A percentile compares a stretch with the other conserved stretches of the same genome.
Evolutionary conservation across 306 rosid genomes (phyloP).

Genomic region (Quillaja saponaria): DNA sequence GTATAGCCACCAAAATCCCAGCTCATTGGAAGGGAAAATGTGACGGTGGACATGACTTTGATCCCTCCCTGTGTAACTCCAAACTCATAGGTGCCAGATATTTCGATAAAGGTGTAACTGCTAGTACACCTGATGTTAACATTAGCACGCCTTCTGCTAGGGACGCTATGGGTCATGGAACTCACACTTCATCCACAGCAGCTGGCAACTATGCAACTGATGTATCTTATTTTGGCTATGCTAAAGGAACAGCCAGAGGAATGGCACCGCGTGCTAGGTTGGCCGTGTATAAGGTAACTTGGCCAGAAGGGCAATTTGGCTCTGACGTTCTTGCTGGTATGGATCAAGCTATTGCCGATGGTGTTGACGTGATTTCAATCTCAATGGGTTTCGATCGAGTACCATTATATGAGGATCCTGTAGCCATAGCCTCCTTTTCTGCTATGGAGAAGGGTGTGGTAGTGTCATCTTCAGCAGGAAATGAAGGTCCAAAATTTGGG

Average conservation of each 20-base stretch:
- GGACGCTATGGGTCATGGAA: slow-evolving; percentile 35
- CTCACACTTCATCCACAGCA: slow-evolving; percentile 31
- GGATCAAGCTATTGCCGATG: slow-evolving; percentile 38
- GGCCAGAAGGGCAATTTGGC: slow-evolving; percentile 22
- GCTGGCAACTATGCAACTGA: slow-evolving; percentile 28
- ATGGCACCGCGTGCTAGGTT: slow-evolving; percentile 27
- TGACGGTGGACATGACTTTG: background rate
- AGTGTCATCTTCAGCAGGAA: slow-evolving; percentile 33
- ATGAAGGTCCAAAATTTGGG: background rate
- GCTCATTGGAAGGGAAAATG: background rate
- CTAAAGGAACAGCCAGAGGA: slow-evolving; percentile 29
- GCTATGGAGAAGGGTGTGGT: slow-evolving; percentile 27
- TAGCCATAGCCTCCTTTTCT: slow-evolving; percentile 30
- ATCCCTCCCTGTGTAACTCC: background rate
- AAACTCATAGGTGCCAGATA: slow-evolving; percentile 24
- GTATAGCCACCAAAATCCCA: background rate
- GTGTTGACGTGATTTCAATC: slow-evolving; percentile 34
- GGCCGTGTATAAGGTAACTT: slow-evolving; percentile 29
- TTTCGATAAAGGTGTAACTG: slow-evolving; percentile 9
- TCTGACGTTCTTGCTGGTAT: slow-evolving; percentile 37
- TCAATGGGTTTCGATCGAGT: slow-evolving; percentile 6
- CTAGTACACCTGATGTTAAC: background rate
- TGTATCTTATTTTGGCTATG: slow-evolving; percentile 32
- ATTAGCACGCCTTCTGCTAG: slow-evolving; percentile 33
- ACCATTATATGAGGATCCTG: slow-evolving; percentile 6